Evolutionary conservation across 2,329 filamentous ascomycete species (phyloP), one percentile per base, ranked within the genome.

Genomic region (Calonectria pseudoreteaudii): DNA sequence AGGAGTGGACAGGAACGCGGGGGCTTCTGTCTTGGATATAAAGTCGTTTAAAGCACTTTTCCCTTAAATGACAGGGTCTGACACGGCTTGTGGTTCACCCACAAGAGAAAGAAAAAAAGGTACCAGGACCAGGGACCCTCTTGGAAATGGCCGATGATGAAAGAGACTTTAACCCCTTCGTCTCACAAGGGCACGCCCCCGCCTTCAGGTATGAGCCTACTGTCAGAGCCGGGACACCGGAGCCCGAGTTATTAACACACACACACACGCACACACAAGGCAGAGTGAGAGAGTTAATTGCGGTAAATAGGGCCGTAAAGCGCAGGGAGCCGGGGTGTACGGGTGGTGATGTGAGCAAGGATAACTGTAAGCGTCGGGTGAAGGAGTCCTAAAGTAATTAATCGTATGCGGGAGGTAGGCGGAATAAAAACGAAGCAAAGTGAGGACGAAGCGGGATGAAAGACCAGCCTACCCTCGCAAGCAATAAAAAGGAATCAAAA

Each of bases 61-160:
- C 72, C 73, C 75, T 74, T 75, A 66, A 50, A 71, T 70, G 74
- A 80, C 79, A 80, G 79, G 77, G 79, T 80, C 79, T 80, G 79
- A 80, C 75, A 78, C 78, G 76, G 70, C 72, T 80, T 66, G 77
- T 68, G 79, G 78, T 79, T 80, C 79, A 80, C 74, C 73, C 66
- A 65, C 49, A 53, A 70, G 66, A 75, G 58, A 70, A 38, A 68
- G 3, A 74, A 76, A 74, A 76, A 66, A 53, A 20, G 58, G n/a
- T 72, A 71, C 66, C 68, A 74, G 78, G 77, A 77, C 70, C 76
- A 68, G 71, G 77, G 76, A 73, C 74, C 69, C 69, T 80, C 72
- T 73, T 77, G 66, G 23, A 38, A 53, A 73, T 68, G 70, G 69
- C 66, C 69, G 75, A 74, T 68, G 68, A 73, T 77, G 70, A 75